Percentiles rank a stretch among this genome's conserved stretches.
Conservation (phyloP, 2,329 filamentous ascomycete species). For the Colletotrichum sp. region DNA sequence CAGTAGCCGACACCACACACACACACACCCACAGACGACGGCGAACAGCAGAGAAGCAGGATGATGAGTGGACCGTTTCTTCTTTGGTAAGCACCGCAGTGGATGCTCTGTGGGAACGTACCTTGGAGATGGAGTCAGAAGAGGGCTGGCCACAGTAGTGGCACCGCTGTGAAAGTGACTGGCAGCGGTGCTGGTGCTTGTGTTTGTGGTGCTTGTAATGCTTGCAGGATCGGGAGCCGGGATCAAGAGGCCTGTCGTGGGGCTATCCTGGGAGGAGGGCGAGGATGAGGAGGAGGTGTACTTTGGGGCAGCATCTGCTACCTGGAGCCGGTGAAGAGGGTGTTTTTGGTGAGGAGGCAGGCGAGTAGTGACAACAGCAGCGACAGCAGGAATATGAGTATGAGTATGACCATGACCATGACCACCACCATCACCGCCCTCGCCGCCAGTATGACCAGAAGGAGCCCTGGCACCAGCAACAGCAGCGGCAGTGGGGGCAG, state of each 20-base stretch:
- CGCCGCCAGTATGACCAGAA: not conserved
- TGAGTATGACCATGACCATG: not conserved
- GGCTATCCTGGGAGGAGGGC: slow-evolving; percentile 45
- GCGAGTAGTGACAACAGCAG: not conserved
- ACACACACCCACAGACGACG: not conserved
- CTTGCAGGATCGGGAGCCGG: slow-evolving; percentile 24
- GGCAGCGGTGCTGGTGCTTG: slow-evolving; percentile 24
- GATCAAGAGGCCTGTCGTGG: slow-evolving; percentile 46
- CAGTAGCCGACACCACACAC: not conserved
- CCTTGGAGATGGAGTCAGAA: slow-evolving; percentile 22
- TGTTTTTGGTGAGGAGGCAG: slow-evolving; percentile 22
- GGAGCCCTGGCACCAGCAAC: not conserved
- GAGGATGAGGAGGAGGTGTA: slow-evolving; percentile 22
- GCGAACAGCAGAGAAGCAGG: slow-evolving; percentile 1
- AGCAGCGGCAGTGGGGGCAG: not conserved
- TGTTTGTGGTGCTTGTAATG: slow-evolving; percentile 25
- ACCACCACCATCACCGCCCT: not conserved
- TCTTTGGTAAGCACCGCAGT: slow-evolving; percentile 19
- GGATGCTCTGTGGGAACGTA: slow-evolving; percentile 14
- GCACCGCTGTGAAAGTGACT: slow-evolving; percentile 1
- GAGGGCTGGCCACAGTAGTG: slow-evolving; percentile 3
- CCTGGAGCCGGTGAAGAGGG: slow-evolving; percentile 18
- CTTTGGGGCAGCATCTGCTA: slow-evolving; percentile 1
- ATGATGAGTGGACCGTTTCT: slow-evolving; percentile 18
- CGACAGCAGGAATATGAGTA: not conserved